Percentiles rank a stretch among this genome's conserved stretches.
Evolutionary conservation across 179 eudicot genomes (phyloP).

Genomic region (Nepenthes alata): DNA sequence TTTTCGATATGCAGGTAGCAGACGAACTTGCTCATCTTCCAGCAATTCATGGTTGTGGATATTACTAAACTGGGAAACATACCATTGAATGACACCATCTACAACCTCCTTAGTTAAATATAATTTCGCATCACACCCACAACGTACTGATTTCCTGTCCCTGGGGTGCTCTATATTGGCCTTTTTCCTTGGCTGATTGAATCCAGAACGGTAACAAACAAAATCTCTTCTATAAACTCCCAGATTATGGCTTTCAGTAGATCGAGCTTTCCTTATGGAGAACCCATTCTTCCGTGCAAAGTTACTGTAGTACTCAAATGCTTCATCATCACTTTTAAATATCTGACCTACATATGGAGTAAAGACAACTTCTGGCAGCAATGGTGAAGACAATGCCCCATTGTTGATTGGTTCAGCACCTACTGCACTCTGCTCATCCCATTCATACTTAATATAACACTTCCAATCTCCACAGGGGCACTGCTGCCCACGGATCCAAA

Average conservation of each 20-base stretch:
- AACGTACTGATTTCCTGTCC: constrained; percentile 53
- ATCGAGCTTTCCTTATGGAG: constrained; percentile 37
- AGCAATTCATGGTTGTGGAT: constrained; percentile 67
- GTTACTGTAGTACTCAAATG: constrained; percentile 24
- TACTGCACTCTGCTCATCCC: constrained; percentile 11
- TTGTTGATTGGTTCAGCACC: constrained; percentile 15
- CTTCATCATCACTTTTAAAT: constrained; percentile 28
- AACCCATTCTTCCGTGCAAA: constrained; percentile 36
- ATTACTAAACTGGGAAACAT: constrained; percentile 59
- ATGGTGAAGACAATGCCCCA: constrained; percentile 7
- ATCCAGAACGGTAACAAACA: constrained; percentile 37
- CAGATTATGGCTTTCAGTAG: constrained; percentile 30
- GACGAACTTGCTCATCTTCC: constrained; percentile 68
- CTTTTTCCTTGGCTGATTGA: constrained; percentile 32
- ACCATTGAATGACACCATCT: constrained; percentile 51
- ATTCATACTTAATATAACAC: constrained; percentile 33
- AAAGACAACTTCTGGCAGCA: constrained; percentile 8
- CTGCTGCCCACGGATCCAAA: constrained; percentile 37
- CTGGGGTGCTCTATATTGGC: constrained; percentile 26
- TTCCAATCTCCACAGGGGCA: constrained; percentile 58
- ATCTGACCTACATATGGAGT: constrained; percentile 34
- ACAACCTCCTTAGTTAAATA: constrained; percentile 52
- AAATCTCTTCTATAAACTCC: constrained; percentile 39
- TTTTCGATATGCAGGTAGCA: constrained; percentile 70
- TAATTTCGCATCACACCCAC: constrained; percentile 76